Evolutionary conservation across 1,284 basidiomycete genomes (phyloP), one percentile per base, ranked within the genome.

Genomic region (Puccinia polysora): DNA sequence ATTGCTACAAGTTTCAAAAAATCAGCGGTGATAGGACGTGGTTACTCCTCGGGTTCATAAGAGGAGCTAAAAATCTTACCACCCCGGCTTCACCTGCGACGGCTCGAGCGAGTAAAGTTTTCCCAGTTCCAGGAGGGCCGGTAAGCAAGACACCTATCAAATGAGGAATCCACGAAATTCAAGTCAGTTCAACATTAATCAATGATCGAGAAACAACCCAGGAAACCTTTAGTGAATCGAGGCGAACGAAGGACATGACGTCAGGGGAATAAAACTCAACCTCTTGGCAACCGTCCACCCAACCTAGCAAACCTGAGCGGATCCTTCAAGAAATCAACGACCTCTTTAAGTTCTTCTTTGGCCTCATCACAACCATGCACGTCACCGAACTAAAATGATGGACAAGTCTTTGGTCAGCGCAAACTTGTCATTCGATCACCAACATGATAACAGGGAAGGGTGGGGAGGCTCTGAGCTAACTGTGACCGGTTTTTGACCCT

Each of bases 71-170:
- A 34, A 30, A 52, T 76, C 79, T 73, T 74, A 80, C 80, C 15
- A 97, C 93, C 50, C 90, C 95, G 12, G 95, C 96, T 82, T 98
- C 94, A 67, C 96, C 96, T 15, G 95, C 95, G 5, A 97, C 90
- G 12, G 95, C 95, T 73, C 94, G 85, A 2, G 95, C 95, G 14
- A 98, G 84, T 84, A 97, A 86, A 1, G 95, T 98, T 83, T 97
- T 97, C 79, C 95, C 95, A 23, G 95, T 97, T 77, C 94, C 91
- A 10, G 77, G 76, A 30, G 77, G 81, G 7, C 80, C 80, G 75
- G 77, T 77, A 30, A 77, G 77, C 58, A 80, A 73, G n/a, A 79
- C 76, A 73, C 77, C 30, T 32, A n/a, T 18, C 18, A 23, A 32
- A 18, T 30, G 28, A 23, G 34, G 34, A 30, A 55, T 30, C 18